Conservation (phyloP, 2,329 filamentous ascomycete species). For the Cercospora zeae-maydis region DNA sequence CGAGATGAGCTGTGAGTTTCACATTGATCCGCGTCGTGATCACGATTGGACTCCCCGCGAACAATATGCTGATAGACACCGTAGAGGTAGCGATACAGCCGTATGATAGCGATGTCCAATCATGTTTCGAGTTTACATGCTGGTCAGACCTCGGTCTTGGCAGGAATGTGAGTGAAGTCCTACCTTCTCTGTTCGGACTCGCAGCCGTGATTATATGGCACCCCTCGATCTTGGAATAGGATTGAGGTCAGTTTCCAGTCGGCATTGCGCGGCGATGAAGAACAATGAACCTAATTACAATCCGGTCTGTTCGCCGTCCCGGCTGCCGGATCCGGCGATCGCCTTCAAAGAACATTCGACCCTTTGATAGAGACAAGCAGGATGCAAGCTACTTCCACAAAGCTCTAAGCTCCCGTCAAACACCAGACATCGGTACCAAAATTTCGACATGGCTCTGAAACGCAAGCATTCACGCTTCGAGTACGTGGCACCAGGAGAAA, state of each 20-base stretch:
- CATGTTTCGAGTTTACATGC: neutral
- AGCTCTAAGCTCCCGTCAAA: neutral
- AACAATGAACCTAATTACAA: neutral
- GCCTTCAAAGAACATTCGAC: neutral
- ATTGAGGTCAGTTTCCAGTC: neutral
- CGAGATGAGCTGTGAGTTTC: slow-evolving; percentile 26
- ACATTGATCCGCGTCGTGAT: neutral
- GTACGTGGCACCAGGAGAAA: neutral
- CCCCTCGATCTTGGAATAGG: neutral
- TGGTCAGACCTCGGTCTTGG: neutral
- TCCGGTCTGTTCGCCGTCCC: neutral
- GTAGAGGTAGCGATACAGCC: neutral
- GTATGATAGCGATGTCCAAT: neutral
- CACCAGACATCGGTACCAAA: neutral
- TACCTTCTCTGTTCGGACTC: neutral
- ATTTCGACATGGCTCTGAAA: neutral
- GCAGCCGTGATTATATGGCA: neutral
- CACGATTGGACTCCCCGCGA: neutral
- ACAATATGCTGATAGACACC: neutral
- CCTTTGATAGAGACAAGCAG: neutral
- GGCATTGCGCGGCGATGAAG: neutral
- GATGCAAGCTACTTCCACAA: neutral
- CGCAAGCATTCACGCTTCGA: neutral
- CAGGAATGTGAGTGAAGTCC: slow-evolving; percentile 3
- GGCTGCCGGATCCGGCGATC: neutral